Evolutionary conservation across 352 stramenopile genomes (phyloP), one percentile per base, ranked within the genome.

Genomic region (Phytophthora kernoviae): DNA sequence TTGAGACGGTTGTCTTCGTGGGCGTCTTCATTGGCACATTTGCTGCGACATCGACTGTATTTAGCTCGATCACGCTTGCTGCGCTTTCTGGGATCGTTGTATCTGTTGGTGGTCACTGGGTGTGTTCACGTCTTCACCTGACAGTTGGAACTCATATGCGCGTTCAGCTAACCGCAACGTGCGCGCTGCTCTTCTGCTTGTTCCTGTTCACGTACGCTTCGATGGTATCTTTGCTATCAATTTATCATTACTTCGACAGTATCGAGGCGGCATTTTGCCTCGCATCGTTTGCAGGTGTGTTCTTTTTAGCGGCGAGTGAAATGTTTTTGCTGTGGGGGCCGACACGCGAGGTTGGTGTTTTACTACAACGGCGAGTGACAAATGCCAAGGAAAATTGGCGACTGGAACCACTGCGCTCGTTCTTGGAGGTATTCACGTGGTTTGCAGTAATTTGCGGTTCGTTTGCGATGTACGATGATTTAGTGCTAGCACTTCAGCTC

Each of bases 201-300:
- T 80, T 88, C 18, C 63, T 93, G 27, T 75, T 93, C 54, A 79
- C 75, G 4, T 95, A 89, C 45, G 73, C 75, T 2, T 88, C 82
- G 10, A 78, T 90, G 54, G 41, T 93, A 22, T 87, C 77, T 8
- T 56, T 95, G 12, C 68, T 88, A 18, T 89, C 73, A 46, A 95
- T 95, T 46, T 95, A 95, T 54, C 80, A 88, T 46, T 84, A 93
- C 69, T 91, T 93, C 32, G 80, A 91, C 48, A 92, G 77, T 46
- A 89, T 95, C 51, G 87, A 95, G 65, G 82, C 86, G 3, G 86
- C 87, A 4, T 95, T 95, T 55, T 91, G 81, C 39, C 52, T 95
- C 5, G 84, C 87, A 2, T 93, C 82, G 4, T 68, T 95, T 4
- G 77, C 87, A 14, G 87, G 87, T 0, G 78, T 95, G 26, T 75